These are phyloP conservation scores for Verticillium nubilum DNA, from an alignment of 2,329 filamentous ascomycete species.

Conservation along the genomic window DNA sequence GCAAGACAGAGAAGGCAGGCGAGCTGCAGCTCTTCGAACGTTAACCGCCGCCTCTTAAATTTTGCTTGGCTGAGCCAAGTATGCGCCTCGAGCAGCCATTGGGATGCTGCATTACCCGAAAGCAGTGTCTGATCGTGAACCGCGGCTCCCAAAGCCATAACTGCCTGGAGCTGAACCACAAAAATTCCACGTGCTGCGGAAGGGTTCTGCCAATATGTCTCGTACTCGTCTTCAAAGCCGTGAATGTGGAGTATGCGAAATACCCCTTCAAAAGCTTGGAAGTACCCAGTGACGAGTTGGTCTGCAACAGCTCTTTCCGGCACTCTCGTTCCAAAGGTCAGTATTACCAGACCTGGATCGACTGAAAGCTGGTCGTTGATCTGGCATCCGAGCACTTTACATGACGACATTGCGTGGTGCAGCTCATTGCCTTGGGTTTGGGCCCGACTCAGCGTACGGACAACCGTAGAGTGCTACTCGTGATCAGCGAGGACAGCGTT, in stretches of 20 bases:
- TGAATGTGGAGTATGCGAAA: constrained; percentile 53
- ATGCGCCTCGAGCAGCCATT: constrained; percentile 48
- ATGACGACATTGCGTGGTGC: constrained; percentile 9
- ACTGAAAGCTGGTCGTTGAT: constrained; percentile 32
- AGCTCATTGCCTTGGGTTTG: constrained; percentile 8
- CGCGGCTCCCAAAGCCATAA: constrained; percentile 43
- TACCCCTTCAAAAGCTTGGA: constrained; percentile 49
- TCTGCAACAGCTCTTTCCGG: constrained; percentile 36
- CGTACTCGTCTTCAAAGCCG: constrained; percentile 48
- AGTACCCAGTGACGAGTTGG: constrained; percentile 43
- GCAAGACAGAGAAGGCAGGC: constrained; percentile 45
- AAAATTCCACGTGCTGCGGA: constrained; percentile 33
- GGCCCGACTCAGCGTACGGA: constrained; percentile 24
- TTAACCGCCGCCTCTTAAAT: constrained; percentile 39
- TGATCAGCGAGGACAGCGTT: neutral
- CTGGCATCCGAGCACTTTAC: constrained; percentile 31
- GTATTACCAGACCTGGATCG: constrained; percentile 23
- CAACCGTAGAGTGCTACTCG: neutral
- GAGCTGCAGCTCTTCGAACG: constrained; percentile 41
- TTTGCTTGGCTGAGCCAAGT: constrained; percentile 39
- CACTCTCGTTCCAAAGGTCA: constrained; percentile 31
- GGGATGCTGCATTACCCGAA: constrained; percentile 32
- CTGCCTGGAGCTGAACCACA: constrained; percentile 45
- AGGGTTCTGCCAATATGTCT: constrained; percentile 38
- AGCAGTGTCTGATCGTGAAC: constrained; percentile 38